Conservation (phyloP, 2,329 filamentous ascomycete species). For the Claviceps maximensis region DNA sequence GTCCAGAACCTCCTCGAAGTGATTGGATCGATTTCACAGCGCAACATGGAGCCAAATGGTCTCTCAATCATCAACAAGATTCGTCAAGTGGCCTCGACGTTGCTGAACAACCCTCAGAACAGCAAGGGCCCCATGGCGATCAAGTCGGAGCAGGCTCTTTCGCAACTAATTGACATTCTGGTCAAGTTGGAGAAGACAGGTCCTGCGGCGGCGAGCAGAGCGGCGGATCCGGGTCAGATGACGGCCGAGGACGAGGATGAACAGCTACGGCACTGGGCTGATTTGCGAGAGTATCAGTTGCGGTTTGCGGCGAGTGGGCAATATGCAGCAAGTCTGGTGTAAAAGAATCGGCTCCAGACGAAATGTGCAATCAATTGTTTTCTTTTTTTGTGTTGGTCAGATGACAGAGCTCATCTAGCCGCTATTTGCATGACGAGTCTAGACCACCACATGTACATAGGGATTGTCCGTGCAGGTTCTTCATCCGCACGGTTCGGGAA, state of each 20-base stretch:
- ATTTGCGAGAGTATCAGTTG: constrained; percentile 63
- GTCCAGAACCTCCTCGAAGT: constrained; percentile 66
- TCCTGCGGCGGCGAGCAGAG: constrained; percentile 16
- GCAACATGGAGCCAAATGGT: constrained; percentile 66
- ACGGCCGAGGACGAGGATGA: constrained; percentile 55
- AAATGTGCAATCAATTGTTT: too few species aligned
- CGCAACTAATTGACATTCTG: constrained; percentile 60
- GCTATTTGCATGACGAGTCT: too few species aligned
- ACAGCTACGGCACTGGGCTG: constrained; percentile 65
- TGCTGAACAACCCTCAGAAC: constrained; percentile 47
- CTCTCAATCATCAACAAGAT: constrained; percentile 67
- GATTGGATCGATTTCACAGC: constrained; percentile 64
- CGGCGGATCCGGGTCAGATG: constrained; percentile 24
- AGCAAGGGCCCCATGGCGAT: constrained; percentile 36
- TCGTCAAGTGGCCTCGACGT: constrained; percentile 67
- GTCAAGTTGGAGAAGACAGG: constrained; percentile 58
- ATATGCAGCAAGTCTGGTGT: constrained; percentile 21
- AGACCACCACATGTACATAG: too few species aligned
- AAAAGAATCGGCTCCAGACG: neutral
- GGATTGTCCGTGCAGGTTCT: too few species aligned
- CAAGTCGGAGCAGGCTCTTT: constrained; percentile 57
- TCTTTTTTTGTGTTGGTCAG: neutral
- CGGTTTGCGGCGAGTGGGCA: constrained; percentile 56
- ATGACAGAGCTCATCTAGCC: too few species aligned
- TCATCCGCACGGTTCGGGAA: too few species aligned